Base-by-base conservation (phyloP, 2,329 filamentous ascomycete genomes). In the Clonostachys rhizophaga region DNA sequence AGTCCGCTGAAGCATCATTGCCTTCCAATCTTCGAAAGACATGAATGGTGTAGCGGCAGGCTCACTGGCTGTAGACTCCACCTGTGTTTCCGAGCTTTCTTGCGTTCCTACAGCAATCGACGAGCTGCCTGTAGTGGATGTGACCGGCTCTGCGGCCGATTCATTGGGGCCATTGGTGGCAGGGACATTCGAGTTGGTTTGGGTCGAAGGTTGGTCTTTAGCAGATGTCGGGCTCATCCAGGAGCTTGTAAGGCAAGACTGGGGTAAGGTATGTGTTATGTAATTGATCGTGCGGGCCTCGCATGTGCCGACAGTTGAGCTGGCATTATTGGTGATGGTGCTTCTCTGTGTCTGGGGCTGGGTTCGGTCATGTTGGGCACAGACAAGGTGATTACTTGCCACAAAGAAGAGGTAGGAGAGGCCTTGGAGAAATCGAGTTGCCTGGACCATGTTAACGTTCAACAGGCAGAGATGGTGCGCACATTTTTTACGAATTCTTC, bases 1-100 rank as follows among this genome's bases (percentile, higher is more conserved):
- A 5, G 83, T 86, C 61, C 90, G 89, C 45, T 86, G 88, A 16
- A 97, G 71, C 69, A 95, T 96, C 73, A 91, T 87, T 59, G 87
- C 89, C 70, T 96, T 97, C 94, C 94, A 99, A 58, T 97, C 92
- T 63, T 97, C 94, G 57, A 99, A 99, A 0, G 94, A 96, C 57
- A 97, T 83, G 64, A 97, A 97, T 7, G 91, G 54, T 6, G 59
- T 58, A 11, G 56, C 52, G 13, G 57, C 54, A 17, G 58, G 56
- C 20, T 61, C 59, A 6, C 40, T 20, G 30, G 40, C 10, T 41
- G 2, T 16, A 30, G 13, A 12, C 39, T 14, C 20, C 43, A 18
- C n/a, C 37, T n/a, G 18, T 37, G 36, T 37, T 40, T 17, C 14
- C 13, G 13, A 14, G 17, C 37, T 42, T 30, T 33, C 13, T 20